These are phyloP conservation scores for Lasiodiplodia gonubiensis DNA, from an alignment of 2,329 filamentous ascomycete genomes.

Conservation along the genomic window DNA sequence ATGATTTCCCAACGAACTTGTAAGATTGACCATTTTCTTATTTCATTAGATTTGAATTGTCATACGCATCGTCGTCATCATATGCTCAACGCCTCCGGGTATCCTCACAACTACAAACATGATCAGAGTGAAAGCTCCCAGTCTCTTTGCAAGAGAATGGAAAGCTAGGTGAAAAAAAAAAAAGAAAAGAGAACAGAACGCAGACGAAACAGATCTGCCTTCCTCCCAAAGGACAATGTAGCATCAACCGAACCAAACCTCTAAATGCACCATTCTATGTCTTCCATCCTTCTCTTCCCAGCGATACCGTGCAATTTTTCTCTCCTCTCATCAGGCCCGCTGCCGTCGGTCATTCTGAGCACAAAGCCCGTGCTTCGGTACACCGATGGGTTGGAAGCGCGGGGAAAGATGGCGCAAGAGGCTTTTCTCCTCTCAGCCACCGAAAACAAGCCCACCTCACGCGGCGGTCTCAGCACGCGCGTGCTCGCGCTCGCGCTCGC, in stretches of 20 bases:
- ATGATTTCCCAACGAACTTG: neutral
- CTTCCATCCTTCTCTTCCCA: neutral
- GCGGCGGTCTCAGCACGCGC: neutral
- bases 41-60: neutral
- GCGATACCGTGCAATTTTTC: neutral
- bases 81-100: neutral
- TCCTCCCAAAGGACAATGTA: neutral
- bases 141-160: neutral
- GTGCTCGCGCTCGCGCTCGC: neutral
- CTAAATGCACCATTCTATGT: neutral
- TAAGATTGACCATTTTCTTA: neutral
- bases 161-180: neutral
- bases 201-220: neutral
- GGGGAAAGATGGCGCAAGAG: neutral
- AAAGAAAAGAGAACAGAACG: neutral
- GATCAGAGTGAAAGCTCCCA: neutral
- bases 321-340: neutral
- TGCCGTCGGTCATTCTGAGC: neutral
- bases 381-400: neutral
- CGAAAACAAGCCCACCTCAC: neutral
- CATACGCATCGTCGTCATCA: neutral
- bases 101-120: neutral
- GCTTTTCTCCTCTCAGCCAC: neutral
- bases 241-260: neutral
- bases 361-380: neutral